Base-by-base conservation (phyloP, 257 asterid genomes). In the Forsythia suspensa region DNA sequence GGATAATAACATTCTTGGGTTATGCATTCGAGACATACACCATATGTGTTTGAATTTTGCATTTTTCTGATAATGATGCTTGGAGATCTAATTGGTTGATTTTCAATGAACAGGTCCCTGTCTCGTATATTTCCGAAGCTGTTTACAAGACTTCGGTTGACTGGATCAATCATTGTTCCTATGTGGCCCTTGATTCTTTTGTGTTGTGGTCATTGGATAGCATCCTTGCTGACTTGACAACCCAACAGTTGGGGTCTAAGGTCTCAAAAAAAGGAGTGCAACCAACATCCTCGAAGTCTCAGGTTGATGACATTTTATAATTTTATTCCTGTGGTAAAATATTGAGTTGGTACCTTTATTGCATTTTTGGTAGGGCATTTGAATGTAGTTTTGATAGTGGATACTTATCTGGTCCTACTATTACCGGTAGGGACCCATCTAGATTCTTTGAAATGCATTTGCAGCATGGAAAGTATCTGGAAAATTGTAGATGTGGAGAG, bases 141-240 rank as follows among this genome's bases (percentile, higher is more conserved):
- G 95, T 92, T 74, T 89, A 90, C 86, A 92, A 82, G 88, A 88
- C 92, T 18, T 90, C 98, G 41, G 89, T 84, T 77, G 97, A 92
- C 76, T 94, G 98, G 97, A 89, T 94, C 83, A 92, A 82, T 81
- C 88, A 91, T 52, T 90, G 88, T 36, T 89, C 97, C n/a, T 37
- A 77, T 10, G 97, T 90, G 79, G 92, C 95, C 71, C 88, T 94
- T n/a, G 94, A 84, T 52, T 78, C 88, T 46, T 89, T 92, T 88
- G 94, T 91, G 65, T 3, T 89, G 46, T 92, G 98, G 98, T 86
- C 88, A 51, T 78, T 94, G 80, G 97, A 94, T 76, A 18, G 89
- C 80, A 88, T 94, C 75, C 78, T 94, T 61, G 87, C 91, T 66
- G 97, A 91, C 81, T 51, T 94, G 81, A 86, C 90, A 9, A 15